Percentiles rank a stretch among this genome's conserved stretches.
phyloP scores from a whole-genome alignment of 2,329 filamentous ascomycete genomes.

The Myriosclerotinia curreyana region DNA sequence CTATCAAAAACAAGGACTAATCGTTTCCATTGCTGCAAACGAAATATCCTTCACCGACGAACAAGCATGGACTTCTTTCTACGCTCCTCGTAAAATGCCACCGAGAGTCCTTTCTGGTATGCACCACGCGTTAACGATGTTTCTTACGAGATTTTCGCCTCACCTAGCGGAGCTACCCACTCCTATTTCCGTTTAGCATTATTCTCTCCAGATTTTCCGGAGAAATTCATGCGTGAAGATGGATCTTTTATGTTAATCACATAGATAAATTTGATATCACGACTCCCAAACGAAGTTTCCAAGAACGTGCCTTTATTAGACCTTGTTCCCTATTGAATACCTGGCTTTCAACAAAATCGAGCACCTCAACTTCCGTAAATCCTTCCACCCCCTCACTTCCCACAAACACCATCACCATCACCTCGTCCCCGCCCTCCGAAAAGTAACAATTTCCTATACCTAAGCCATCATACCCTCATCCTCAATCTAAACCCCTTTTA shows the following conservation, averaged over 20 bases:
- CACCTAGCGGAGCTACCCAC: slow-evolving; percentile 1
- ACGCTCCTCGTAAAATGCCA: neutral
- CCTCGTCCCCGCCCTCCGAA: too few relatives aligned
- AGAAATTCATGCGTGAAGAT: slow-evolving; percentile 10
- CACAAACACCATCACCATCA: too few relatives aligned
- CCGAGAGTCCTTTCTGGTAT: slow-evolving; percentile 13
- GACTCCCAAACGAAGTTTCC: neutral
- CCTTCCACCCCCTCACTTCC: neutral
- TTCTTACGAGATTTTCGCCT: slow-evolving; percentile 8
- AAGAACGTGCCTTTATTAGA: neutral
- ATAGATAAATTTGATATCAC: neutral
- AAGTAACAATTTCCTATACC: too few relatives aligned
- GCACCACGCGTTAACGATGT: neutral
- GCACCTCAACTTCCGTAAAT: slow-evolving; percentile 2
- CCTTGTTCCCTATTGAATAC: slow-evolving; percentile 1
- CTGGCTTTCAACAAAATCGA: neutral
- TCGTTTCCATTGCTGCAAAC: slow-evolving; percentile 39
- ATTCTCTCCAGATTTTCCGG: slow-evolving; percentile 2
- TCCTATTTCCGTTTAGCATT: neutral
- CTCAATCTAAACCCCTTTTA: too few relatives aligned
- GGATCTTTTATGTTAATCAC: slow-evolving; percentile 2
- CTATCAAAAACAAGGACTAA: slow-evolving; percentile 38
- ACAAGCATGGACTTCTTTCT: neutral
- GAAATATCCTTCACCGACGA: slow-evolving; percentile 39
- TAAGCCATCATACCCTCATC: too few relatives aligned